These are phyloP conservation scores for Schizophyllum amplum DNA, from an alignment of 1,284 basidiomycete genomes.

Conservation along the genomic window DNA sequence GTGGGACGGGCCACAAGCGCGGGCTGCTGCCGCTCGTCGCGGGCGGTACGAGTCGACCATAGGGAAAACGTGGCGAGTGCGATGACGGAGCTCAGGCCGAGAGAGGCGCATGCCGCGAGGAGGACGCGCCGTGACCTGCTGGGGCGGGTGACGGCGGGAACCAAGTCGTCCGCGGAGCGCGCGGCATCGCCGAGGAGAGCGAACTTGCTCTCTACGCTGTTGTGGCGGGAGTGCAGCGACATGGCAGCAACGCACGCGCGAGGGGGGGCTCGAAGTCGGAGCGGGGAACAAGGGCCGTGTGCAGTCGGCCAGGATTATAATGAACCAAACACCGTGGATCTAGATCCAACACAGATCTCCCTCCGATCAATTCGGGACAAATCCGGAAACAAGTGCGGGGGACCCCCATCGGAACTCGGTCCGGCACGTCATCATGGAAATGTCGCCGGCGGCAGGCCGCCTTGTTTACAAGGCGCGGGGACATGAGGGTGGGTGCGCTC, in stretches of 20 bases:
- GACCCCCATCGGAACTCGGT: neutral
- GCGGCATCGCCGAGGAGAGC: neutral
- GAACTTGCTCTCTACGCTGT: neutral
- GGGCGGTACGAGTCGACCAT: slow-evolving; percentile 2
- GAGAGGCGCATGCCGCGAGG: slow-evolving; percentile 4
- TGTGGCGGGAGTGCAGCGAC: neutral
- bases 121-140: slow-evolving; percentile 3
- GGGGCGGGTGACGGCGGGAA: neutral
- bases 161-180: neutral
- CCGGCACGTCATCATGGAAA: neutral
- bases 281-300: neutral
- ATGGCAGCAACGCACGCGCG: neutral
- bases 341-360: neutral
- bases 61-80: slow-evolving; percentile 5
- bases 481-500: neutral
- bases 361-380: neutral
- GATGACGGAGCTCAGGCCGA: slow-evolving; percentile 8
- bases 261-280: neutral
- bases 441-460: neutral
- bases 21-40: neutral
- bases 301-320: neutral
- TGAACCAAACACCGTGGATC: neutral
- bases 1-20: neutral
- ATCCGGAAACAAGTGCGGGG: neutral
- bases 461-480: neutral